phyloP scores from a whole-genome alignment of 352 stramenopile species.

The Phytopythium chamaehyphon region DNA sequence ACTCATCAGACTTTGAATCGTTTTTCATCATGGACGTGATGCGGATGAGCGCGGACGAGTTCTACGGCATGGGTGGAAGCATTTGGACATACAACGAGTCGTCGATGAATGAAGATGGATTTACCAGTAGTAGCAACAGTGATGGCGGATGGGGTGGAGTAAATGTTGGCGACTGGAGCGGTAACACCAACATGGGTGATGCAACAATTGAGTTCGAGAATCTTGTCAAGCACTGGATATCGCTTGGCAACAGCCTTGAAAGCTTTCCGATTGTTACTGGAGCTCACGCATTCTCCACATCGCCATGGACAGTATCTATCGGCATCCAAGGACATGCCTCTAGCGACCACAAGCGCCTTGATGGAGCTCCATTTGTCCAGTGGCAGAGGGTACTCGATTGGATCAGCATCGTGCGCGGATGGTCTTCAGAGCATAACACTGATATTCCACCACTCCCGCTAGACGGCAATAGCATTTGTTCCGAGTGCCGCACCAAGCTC shows the following conservation, averaged over 20 bases:
- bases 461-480: conserved; percentile 1
- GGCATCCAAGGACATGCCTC: neutral
- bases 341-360: neutral
- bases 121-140: neutral
- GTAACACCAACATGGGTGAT: neutral
- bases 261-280: neutral
- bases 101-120: neutral
- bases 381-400: conserved; percentile 1
- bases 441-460: neutral
- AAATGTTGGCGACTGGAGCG: neutral
- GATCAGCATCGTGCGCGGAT: neutral
- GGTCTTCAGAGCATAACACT: neutral
- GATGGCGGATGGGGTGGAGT: neutral
- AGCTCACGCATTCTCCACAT: neutral
- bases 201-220: neutral
- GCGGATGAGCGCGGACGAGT: neutral
- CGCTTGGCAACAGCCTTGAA: neutral
- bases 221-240: conserved; percentile 3
- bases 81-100: conserved; percentile 6
- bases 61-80: conserved; percentile 8
- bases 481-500: neutral
- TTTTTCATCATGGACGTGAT: conserved; percentile 11
- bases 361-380: neutral
- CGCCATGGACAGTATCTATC: neutral
- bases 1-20: conserved; percentile 2